Conservation (phyloP, 2,329 filamentous ascomycete genomes). For the Aspergillus phoenicis region DNA sequence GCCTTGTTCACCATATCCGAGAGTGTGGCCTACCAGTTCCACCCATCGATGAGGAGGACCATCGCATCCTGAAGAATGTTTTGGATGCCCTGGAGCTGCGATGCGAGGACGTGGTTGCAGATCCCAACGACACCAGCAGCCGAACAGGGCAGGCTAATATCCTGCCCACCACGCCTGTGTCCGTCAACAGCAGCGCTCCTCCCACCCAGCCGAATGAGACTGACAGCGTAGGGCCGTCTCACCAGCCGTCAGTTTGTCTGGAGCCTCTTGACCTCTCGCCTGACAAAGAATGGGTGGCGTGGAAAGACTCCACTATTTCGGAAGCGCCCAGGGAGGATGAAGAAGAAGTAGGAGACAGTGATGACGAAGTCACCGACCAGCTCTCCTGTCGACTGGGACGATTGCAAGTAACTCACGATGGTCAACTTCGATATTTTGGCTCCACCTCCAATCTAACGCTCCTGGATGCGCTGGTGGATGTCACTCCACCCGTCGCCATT, state of each 20-base stretch:
- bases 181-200: slow-evolving; percentile 9
- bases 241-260: too few relatives aligned
- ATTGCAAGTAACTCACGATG: slow-evolving; percentile 10
- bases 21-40: slow-evolving; percentile 43
- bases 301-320: not conserved
- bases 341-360: not conserved
- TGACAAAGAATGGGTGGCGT: not conserved
- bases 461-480: slow-evolving; percentile 4
- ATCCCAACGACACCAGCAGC: slow-evolving; percentile 23
- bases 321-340: not conserved
- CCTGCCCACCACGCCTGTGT: slow-evolving; percentile 15
- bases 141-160: not conserved
- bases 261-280: too few relatives aligned
- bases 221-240: too few relatives aligned
- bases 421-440: slow-evolving; percentile 11
- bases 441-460: slow-evolving; percentile 11
- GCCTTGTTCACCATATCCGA: slow-evolving; percentile 42
- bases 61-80: slow-evolving; percentile 38
- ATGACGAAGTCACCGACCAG: slow-evolving; percentile 12
- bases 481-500: not conserved
- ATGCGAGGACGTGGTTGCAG: not conserved
- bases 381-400: slow-evolving; percentile 10
- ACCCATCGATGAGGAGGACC: slow-evolving; percentile 39
- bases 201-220: not conserved
- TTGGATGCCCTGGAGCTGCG: slow-evolving; percentile 35